phyloP scores from a whole-genome alignment of 306 rosid genomes.

The Canavalia ensiformis region DNA sequence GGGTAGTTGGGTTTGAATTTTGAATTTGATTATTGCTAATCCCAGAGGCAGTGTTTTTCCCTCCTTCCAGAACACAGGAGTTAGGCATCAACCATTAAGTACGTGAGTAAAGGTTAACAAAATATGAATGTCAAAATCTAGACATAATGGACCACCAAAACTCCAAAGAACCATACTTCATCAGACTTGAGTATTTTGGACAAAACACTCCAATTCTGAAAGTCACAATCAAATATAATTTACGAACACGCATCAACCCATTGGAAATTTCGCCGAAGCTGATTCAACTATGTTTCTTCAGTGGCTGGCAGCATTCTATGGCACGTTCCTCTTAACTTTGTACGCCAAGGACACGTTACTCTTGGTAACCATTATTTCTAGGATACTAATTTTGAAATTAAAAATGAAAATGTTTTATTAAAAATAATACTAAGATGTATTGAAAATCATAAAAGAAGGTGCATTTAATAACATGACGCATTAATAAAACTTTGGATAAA shows the following conservation, averaged over 20 bases:
- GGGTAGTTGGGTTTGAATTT: slow-evolving; percentile 43
- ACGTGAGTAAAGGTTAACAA: slow-evolving; percentile 35
- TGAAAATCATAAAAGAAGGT: no score
- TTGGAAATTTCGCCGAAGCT: slow-evolving; percentile 46
- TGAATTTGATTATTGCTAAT: slow-evolving; percentile 21
- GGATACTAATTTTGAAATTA: no score
- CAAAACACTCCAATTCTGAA: neutral
- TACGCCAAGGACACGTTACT: no score
- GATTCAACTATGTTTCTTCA: slow-evolving; percentile 2
- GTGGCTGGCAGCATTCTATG: slow-evolving; percentile 19
- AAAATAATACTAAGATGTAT: no score
- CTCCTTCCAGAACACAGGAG: slow-evolving; percentile 4
- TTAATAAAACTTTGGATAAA: no score
- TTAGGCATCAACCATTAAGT: neutral
- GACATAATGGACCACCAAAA: slow-evolving; percentile 19
- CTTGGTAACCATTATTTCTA: no score
- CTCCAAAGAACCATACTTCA: slow-evolving; percentile 13
- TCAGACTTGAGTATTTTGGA: slow-evolving; percentile 27
- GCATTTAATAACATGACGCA: no score
- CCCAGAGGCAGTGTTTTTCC: neutral
- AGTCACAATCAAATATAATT: slow-evolving; percentile 21
- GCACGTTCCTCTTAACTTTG: slow-evolving; percentile 38
- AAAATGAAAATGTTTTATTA: no score
- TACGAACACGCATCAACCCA: slow-evolving; percentile 3
- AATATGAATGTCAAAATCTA: slow-evolving; percentile 7